Conservation (phyloP, 257 asterid species). For the Capsicum chinense region DNA sequence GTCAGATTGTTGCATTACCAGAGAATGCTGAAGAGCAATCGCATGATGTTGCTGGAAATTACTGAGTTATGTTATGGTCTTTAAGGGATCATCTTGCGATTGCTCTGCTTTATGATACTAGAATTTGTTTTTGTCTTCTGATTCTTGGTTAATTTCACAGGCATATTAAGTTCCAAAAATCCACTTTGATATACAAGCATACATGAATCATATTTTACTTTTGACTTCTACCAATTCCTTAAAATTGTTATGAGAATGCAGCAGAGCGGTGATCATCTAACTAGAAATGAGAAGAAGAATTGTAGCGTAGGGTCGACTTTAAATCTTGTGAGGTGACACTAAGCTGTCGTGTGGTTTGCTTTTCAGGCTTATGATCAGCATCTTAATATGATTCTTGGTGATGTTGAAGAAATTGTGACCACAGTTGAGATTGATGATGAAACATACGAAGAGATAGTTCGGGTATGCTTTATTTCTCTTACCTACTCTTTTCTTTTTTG, state of each 20-base stretch:
- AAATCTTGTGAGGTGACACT: constrained; percentile 1
- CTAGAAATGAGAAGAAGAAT: no score
- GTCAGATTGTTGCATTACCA: neutral
- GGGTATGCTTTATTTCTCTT: constrained; percentile 55
- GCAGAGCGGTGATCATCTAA: no score
- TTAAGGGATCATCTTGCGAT: neutral
- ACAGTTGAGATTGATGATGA: constrained; percentile 96
- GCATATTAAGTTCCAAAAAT: neutral
- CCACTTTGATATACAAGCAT: neutral
- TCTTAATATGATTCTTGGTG: constrained; percentile 97
- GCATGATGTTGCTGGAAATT: neutral
- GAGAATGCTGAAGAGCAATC: neutral
- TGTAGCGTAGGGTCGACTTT: no score
- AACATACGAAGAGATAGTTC: constrained; percentile 94
- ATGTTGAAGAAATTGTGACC: constrained; percentile 92
- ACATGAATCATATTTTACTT: neutral
- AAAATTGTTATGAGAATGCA: neutral
- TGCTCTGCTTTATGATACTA: neutral
- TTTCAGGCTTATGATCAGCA: constrained; percentile 99
- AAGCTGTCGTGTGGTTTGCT: constrained; percentile 28
- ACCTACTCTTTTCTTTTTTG: neutral
- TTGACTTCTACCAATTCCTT: neutral
- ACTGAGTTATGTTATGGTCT: neutral
- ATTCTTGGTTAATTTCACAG: neutral
- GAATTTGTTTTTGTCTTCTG: neutral